phyloP scores from a whole-genome alignment of 2,329 filamentous ascomycete genomes.

The Aureobasidium leucospermi region DNA sequence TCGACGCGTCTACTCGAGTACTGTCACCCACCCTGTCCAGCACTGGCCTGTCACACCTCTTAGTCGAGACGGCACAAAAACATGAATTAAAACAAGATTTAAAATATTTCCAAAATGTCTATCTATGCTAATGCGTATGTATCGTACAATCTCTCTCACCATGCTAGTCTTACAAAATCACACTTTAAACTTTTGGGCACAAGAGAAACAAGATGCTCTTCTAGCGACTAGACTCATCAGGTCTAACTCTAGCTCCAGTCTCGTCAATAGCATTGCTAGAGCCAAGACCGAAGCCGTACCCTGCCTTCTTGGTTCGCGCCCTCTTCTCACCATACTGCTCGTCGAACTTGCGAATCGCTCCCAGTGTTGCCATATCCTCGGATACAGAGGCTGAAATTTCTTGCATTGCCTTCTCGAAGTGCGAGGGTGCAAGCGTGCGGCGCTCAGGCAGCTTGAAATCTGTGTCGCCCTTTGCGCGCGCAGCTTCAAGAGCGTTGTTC shows the following conservation, averaged over 20 bases:
- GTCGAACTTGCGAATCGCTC: slow-evolving; percentile 88
- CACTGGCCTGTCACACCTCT: too few relatives aligned
- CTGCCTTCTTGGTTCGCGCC: slow-evolving; percentile 42
- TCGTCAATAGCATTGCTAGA: slow-evolving; percentile 22
- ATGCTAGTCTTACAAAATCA: slow-evolving; percentile 2
- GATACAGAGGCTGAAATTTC: slow-evolving; percentile 90
- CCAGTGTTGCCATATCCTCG: slow-evolving; percentile 84
- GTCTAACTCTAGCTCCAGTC: slow-evolving; percentile 25
- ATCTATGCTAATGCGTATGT: not conserved
- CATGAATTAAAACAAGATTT: too few relatives aligned
- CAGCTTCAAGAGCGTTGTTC: slow-evolving; percentile 35
- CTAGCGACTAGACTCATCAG: slow-evolving; percentile 6
- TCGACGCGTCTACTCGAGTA: too few relatives aligned
- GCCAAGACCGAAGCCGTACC: slow-evolving; percentile 28
- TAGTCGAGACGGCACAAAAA: too few relatives aligned
- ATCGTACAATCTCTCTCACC: not conserved
- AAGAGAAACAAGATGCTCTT: not conserved
- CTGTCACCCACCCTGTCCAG: too few relatives aligned
- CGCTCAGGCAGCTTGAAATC: slow-evolving; percentile 59
- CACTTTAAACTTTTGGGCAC: not conserved
- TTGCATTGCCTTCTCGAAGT: slow-evolving; percentile 78
- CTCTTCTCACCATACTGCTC: slow-evolving; percentile 85
- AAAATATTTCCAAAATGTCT: not conserved
- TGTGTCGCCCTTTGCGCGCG: slow-evolving; percentile 25
- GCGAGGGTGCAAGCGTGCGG: slow-evolving; percentile 56